Evolutionary conservation across 495 filamentous ascomycete species (phyloP).

Genomic region (Penicillium goetzii): DNA sequence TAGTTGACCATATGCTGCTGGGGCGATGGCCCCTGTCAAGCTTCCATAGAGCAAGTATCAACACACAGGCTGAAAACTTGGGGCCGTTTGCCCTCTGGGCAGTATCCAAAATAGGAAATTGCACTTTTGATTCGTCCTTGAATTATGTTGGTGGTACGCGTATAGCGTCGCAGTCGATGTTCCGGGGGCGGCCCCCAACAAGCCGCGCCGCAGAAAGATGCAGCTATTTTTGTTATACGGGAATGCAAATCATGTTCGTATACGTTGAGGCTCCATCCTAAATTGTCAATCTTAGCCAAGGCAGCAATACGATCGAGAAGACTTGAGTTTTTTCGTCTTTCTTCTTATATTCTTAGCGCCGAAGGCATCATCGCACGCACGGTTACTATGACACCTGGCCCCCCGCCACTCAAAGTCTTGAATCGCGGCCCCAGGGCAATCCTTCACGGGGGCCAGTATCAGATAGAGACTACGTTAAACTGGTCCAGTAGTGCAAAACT

Average conservation of each 20-base stretch:
- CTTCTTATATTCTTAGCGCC: background rate
- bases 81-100: background rate
- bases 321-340: background rate
- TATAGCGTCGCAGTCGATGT: background rate
- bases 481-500: background rate
- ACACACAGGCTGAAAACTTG: background rate
- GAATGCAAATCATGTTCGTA: background rate
- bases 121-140: background rate
- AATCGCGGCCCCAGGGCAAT: background rate
- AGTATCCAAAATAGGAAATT: too few species aligned
- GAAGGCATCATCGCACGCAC: background rate
- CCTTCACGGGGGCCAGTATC: background rate
- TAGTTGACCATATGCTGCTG: background rate
- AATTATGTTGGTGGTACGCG: background rate
- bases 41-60: constrained; percentile 1
- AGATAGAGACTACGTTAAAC: background rate
- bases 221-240: constrained; percentile 2
- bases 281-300: background rate
- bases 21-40: background rate
- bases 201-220: background rate
- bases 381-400: background rate
- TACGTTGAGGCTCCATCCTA: background rate
- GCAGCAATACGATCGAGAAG: background rate
- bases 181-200: background rate
- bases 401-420: background rate